Evolutionary conservation across 177 flowering plant genomes (phyloP), one percentile per base, ranked within the genome.

Genomic region (Telopea speciosissima): DNA sequence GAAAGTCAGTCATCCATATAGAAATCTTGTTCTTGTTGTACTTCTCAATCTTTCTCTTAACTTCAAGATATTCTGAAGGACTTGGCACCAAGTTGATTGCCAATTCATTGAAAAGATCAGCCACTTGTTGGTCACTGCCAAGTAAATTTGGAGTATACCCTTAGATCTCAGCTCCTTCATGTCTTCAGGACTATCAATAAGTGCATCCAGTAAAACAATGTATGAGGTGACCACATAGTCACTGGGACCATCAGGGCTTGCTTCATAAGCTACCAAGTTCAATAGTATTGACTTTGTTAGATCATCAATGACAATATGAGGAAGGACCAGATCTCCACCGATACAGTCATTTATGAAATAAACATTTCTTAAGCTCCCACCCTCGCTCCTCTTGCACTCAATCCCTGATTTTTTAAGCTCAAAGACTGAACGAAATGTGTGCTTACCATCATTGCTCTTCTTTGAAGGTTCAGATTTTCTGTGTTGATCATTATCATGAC

Each of bases 371-470:
- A 68, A 24, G 52, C 26, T 54, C 22, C 42, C 1, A 17, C 68
- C 16, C 0, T 31, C 19, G 62, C 68, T 62, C 60, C 2, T 62
- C 67, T 63, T 70, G 13, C 28, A 63, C 9, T 63, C 28, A 24
- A 63, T 63, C 21, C 67, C 73, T 23, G 44, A 67, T n/a, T 67
- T 33, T n/a, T 9, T 63, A 45, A 70, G 67, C 26, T 70, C 73
- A n/a, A 44, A 63, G n/a, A 63, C 73, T 21, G 73, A 70, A n/a
- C 73, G 73, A 26, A 70, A 63, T 11, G 68, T 26, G 12, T 63
- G 61, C 67, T 17, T 7, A 16, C 12, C 54, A 33, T 33, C 40
- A 33, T 33, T 6, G 17, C 1, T 4, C 5, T 8, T 16, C 12
- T 11, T 0, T 12, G 54, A 45, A 45, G 54, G 12, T 13, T 4